A percentile compares a stretch with the other conserved stretches of the same genome.
These are phyloP conservation scores for Tolypocladium amazonense DNA, from an alignment of 2,329 filamentous ascomycete species.

Conservation along the genomic window DNA sequence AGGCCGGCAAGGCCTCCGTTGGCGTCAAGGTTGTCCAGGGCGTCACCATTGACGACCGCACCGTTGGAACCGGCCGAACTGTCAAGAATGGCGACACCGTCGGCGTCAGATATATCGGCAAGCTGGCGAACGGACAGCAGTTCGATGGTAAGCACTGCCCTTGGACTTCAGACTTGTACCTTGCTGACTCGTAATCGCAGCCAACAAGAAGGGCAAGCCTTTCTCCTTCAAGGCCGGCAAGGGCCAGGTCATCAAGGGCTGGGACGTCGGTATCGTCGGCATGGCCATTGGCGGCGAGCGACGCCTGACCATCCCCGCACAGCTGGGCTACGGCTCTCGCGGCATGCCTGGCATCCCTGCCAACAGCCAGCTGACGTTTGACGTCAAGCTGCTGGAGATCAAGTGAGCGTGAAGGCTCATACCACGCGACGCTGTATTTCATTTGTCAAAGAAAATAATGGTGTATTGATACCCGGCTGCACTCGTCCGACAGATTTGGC, in stretches of 20 bases:
- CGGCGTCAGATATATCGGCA: constrained; percentile 96
- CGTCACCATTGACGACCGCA: constrained; percentile 92
- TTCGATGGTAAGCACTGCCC: constrained; percentile 65
- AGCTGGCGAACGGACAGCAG: constrained; percentile 86
- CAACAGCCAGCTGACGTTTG: constrained; percentile 88
- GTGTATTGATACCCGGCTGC: constrained; percentile 3
- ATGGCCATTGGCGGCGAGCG: constrained; percentile 93
- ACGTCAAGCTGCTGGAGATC: constrained; percentile 76
- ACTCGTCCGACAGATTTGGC: neutral
- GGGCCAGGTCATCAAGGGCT: constrained; percentile 97
- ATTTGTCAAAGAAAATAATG: neutral
- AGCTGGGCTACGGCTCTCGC: constrained; percentile 83
- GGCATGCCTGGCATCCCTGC: constrained; percentile 72
- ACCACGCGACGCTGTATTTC: neutral
- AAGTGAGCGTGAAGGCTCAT: constrained; percentile 44
- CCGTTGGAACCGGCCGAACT: constrained; percentile 70
- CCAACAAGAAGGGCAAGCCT: constrained; percentile 98
- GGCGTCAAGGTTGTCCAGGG: constrained; percentile 75
- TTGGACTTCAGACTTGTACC: too few species aligned
- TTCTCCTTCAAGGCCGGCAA: constrained; percentile 92
- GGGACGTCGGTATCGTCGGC: constrained; percentile 89
- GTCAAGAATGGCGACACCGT: constrained; percentile 88
- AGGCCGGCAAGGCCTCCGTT: constrained; percentile 35
- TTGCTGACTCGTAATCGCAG: constrained; percentile 28
- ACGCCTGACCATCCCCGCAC: constrained; percentile 77